Base-by-base conservation (phyloP, 768 basidiomycete species). In the Cytidiella melzeri region DNA sequence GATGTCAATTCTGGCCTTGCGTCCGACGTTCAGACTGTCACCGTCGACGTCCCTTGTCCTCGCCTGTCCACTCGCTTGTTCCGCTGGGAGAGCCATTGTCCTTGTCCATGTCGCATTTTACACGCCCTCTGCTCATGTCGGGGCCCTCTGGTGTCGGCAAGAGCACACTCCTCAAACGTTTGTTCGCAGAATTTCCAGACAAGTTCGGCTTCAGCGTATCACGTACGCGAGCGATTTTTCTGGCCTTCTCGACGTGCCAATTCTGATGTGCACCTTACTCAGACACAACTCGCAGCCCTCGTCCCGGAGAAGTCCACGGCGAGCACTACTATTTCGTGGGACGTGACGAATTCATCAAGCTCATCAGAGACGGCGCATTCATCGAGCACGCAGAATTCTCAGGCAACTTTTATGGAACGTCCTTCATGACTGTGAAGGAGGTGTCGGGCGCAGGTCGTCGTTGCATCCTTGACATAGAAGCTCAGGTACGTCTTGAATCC, bases 371-470 rank as follows among this genome's bases (percentile, higher is more conserved):
- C 21, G 73, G 77, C 47, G 92, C 86, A 18, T 97, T 98, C 67
- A 87, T 98, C 56, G 95, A 98, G 68, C 80, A 92, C 57, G 92
- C 95, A 13, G 83, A 95, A 65, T 98, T 95, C 69, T 91, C 88
- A 1, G 81, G 85, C 20, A 96, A 97, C 63, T 77, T 79, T 58
- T 98, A 98, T 61, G 94, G 94, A n/a, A 95, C 93, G 4, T 91
- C 85, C 56, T 82, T 84, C 53, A 74, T 80, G 54, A 83, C 92
- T 19, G 81, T 98, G 25, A 69, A 74, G 27, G 73, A 76, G 25
- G 84, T 96, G 23, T 73, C 80, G 28, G 66, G 74, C 15, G 71
- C 76, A 3, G 91, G 89, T 13, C 79, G 77, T 53, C 81, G 91
- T 11, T 97, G 95, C 64, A 84, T 98, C 51, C 77, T 98, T 34